Base-by-base conservation (phyloP, 2,329 filamentous ascomycete genomes). In the Colletotrichum agaves region DNA sequence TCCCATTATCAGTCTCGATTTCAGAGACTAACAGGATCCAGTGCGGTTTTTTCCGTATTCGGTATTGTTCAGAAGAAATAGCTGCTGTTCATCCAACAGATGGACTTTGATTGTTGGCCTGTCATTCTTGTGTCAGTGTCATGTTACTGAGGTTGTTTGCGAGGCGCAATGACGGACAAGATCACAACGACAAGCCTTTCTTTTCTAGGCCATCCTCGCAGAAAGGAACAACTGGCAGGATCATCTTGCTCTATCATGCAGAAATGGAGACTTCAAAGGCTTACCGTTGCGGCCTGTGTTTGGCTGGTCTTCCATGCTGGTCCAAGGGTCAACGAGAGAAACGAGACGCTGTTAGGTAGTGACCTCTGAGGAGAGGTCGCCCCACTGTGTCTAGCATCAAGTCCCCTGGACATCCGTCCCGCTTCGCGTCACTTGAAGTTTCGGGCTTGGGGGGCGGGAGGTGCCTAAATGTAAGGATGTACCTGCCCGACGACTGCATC, bases 401-500 rank as follows among this genome's bases (percentile, higher is more conserved):
- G 44, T 35, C 61, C 53, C 62, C 63, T 66, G 63, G 50, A 13
- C 37, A 43, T 46, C 63, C 52, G 66, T 67, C 52, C 66, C 61
- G 63, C 50, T 68, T 69, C 63, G 66, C 56, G 56, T 69, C 57
- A 69, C 63, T 53, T 69, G 47, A 33, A 62, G 66, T 69, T 69
- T 69, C 66, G 66, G 66, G 56, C 57, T 67, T 47, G 46, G 53
- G 52, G 52, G 61, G 60, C 64, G 60, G 60, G 39, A 63, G 52
- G 23, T 58, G 27, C 60, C 60, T 61, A 58, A 53, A 53, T 53
- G 47, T 49, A 63, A 62, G 41, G 44, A 19, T 47, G 41, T 19
- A 60, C 39, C 55, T 58, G 55, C 19, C 39, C n/a, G n/a, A n/a
- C n/a, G n/a, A n/a, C n/a, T n/a, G n/a, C n/a, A 11, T 49, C n/a